Base-by-base conservation (phyloP, 1,139 yeast genomes). In the Diutina neorugosa region DNA sequence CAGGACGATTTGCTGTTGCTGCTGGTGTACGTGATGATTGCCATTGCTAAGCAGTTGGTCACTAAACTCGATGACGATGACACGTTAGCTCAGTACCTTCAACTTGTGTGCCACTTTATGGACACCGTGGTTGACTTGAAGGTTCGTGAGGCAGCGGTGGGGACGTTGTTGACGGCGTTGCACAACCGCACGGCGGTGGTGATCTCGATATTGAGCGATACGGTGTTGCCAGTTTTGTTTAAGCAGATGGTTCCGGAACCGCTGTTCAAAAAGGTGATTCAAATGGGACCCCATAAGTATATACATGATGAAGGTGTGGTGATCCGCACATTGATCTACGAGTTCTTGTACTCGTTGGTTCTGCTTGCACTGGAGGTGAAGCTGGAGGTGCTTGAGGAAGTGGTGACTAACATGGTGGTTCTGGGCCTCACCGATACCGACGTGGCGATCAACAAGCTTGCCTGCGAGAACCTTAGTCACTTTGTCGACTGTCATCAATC, bases 221-320 rank as follows among this genome's bases (percentile, higher is more conserved):
- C 55, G 18, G 59, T 63, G 9, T 65, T 85, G 46, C 82, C 85
- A 0, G 63, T 68, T 1, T 67, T 86, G 4, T 77, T 76, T 59
- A 71, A 70, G 18, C 90, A 86, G 61, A 73, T 88, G 44, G 69
- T 68, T 16, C 73, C 84, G 2, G 80, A 78, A 58, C 74, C 73
- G 27, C 76, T 76, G 53, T 82, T 82, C 60, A 79, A 86, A 52
- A 82, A 83, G 54, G 69, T 76, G 12, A 84, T 88, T 44, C 86
- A 84, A 51, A 86, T 89, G 82, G 96, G 96, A 0, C 96, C 96
- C 0, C 87, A 86, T 70, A 86, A 86, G 61, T 91, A 86, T 62
- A 82, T 82, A 56, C 78, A 86, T 50, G 96, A 88, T 62, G 86
- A 84, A 60, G 95, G 93, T 0, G 70, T 86, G 51, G 90, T 82